Evolutionary conservation across 2,329 filamentous ascomycete genomes (phyloP).

Genomic region (Arthrobotrys megalospora): DNA sequence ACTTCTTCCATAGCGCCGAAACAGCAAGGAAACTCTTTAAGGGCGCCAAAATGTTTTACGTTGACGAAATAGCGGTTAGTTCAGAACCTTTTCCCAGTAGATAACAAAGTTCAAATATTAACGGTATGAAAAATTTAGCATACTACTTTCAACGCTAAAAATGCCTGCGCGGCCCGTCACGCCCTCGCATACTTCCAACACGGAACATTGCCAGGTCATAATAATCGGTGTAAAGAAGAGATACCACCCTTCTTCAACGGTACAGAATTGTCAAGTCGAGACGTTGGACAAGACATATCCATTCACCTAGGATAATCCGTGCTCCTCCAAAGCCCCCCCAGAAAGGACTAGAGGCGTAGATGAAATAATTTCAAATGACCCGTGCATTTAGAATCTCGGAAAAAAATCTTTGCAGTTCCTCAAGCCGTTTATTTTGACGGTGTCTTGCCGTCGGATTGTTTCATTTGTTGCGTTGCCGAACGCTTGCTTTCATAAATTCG

Average conservation of each 20-base stretch:
- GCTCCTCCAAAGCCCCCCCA: background rate
- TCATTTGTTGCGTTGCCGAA: no score
- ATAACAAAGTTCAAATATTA: background rate
- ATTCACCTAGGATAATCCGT: background rate
- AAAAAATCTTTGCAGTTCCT: no score
- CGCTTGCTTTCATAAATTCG: no score
- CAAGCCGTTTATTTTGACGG: no score
- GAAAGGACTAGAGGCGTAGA: no score
- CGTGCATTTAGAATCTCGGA: no score
- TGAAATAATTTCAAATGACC: no score
- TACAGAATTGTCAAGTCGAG: background rate
- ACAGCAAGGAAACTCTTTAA: conserved; percentile 42
- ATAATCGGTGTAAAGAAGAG: conserved; percentile 34
- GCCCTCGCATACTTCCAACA: conserved; percentile 45
- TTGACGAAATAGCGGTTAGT: conserved; percentile 52
- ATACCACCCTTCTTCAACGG: conserved; percentile 29
- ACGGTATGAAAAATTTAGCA: conserved; percentile 23
- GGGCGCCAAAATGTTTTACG: conserved; percentile 54
- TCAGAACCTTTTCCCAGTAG: background rate
- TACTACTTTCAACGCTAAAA: conserved; percentile 29
- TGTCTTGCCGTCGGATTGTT: no score
- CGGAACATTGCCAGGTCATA: conserved; percentile 29
- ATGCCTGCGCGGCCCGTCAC: conserved; percentile 41
- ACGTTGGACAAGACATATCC: background rate
- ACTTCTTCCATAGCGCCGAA: conserved; percentile 19